Base-by-base conservation (phyloP, 2,329 filamentous ascomycete genomes). In the Xylaria sp. region DNA sequence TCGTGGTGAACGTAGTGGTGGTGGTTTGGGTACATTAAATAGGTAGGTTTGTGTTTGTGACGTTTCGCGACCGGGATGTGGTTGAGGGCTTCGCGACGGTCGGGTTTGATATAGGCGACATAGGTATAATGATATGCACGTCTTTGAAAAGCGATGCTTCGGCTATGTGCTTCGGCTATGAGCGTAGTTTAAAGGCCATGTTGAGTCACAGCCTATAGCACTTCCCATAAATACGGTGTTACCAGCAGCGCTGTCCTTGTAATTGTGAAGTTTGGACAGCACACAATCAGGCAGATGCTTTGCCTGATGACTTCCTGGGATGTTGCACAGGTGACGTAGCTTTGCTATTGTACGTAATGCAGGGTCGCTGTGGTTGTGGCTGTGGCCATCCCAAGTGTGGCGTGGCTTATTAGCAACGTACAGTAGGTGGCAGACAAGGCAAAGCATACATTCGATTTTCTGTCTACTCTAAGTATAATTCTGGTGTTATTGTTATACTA, bases 251-350 rank as follows among this genome's bases (percentile, higher is more conserved):
- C 39, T 33, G 39, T 25, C 27, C 27, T 49, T 25, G 29, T 31
- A 59, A 33, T 29, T 5, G 55, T 9, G 31, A 38, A 39, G 10
- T n/a, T 53, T 9, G 36, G 27, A 22, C 17, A 45, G 47, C 20
- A 17, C 11, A 54, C 22, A 33, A 17, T 17, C 36, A 25, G 47
- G 36, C 31, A 31, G 36, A 36, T 49, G 25, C 13, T n/a, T 10
- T 25, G 20, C 27, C 42, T 42, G 55, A 39, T 27, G 20, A 11
- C 55, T 54, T 39, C 45, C 39, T 27, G 20, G 36, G 29, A 42
- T 22, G 44, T 58, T 31, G 22, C 38, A 54, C n/a, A n/a, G 20
- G 60, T 66, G 64, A 66, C 64, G 64, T 66, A 66, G 64, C 64
- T 59, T 44, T 17, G 38, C 31, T 42, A 20, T 20, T 13, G 15